Conservation (phyloP, 1,284 basidiomycete species). For the Wallemia mellicola region DNA sequence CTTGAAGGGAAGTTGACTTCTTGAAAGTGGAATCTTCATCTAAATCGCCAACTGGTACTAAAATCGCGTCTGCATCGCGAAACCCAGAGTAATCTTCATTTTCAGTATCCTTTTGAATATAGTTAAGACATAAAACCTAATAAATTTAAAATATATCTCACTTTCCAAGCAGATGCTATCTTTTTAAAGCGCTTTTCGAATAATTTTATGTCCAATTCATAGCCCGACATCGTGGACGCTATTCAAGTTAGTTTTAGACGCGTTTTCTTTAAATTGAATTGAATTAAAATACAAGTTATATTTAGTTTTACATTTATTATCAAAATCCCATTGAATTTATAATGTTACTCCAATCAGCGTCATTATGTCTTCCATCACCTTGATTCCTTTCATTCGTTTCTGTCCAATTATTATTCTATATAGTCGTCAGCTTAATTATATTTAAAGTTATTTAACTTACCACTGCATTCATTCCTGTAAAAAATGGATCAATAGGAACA, state of each 20-base stretch:
- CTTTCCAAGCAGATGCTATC: not conserved
- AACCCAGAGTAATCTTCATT: slow-evolving; percentile 39
- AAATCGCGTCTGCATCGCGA: slow-evolving; percentile 34
- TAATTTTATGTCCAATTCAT: not conserved
- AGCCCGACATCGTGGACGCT: not conserved
- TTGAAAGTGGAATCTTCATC: slow-evolving; percentile 50
- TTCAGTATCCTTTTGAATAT: slow-evolving; percentile 23
- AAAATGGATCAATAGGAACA: not conserved
- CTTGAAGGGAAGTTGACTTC: slow-evolving; percentile 72
- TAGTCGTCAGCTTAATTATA: too few relatives aligned
- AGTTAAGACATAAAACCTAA: not conserved
- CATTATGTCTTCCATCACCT: too few relatives aligned
- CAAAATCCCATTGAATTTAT: not conserved
- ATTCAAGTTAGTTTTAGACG: not conserved
- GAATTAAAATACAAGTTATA: not conserved
- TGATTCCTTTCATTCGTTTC: too few relatives aligned
- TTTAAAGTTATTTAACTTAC: too few relatives aligned
- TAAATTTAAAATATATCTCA: not conserved
- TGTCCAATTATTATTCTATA: too few relatives aligned
- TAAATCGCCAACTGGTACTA: slow-evolving; percentile 52
- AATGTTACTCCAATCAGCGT: not conserved
- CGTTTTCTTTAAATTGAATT: not conserved
- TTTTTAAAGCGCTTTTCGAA: not conserved
- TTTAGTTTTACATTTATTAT: not conserved
- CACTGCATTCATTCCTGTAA: not conserved